A percentile compares a stretch with the other conserved stretches of the same genome.
Evolutionary conservation across 306 rosid species (phyloP).

Genomic region (Dryas octopetala): DNA sequence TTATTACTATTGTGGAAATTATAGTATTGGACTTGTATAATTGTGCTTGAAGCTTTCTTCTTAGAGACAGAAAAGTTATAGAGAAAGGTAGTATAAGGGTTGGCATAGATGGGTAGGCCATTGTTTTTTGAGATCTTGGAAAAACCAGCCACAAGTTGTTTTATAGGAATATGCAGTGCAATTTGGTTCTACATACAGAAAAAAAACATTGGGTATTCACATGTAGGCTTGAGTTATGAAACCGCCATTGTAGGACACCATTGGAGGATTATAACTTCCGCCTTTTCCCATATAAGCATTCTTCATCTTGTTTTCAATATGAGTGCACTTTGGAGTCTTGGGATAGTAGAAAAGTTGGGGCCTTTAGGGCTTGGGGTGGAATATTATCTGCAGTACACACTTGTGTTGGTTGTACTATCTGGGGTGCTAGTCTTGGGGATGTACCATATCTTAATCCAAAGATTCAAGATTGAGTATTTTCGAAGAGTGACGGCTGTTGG

Average conservation of each 20-base stretch:
- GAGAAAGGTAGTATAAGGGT: conserved; percentile 8
- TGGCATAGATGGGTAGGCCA: conserved; percentile 79
- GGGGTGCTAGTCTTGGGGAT: conserved; percentile 73
- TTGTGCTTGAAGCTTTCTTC: conserved; percentile 11
- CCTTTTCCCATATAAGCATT: conserved; percentile 86
- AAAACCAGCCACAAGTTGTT: conserved; percentile 82
- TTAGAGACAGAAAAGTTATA: neutral
- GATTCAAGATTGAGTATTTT: conserved; percentile 82
- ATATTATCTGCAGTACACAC: conserved; percentile 91
- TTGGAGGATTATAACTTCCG: conserved; percentile 93
- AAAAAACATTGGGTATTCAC: conserved; percentile 88
- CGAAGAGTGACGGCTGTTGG: conserved; percentile 92
- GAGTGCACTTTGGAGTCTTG: conserved; percentile 99
- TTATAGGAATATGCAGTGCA: conserved; percentile 80
- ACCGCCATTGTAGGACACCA: conserved; percentile 83
- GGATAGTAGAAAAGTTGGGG: conserved; percentile 71
- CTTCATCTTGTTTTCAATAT: conserved; percentile 93
- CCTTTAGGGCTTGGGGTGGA: conserved; percentile 74
- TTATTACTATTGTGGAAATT: conserved; percentile 18
- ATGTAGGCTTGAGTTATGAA: conserved; percentile 93
- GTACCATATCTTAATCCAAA: conserved; percentile 80
- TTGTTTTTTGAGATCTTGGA: conserved; percentile 87
- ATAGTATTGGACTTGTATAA: conserved; percentile 18
- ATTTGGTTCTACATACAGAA: conserved; percentile 93
- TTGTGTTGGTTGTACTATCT: conserved; percentile 74